Base-by-base conservation (phyloP, 1,284 basidiomycete genomes). In the Heterobasidion annosum region DNA sequence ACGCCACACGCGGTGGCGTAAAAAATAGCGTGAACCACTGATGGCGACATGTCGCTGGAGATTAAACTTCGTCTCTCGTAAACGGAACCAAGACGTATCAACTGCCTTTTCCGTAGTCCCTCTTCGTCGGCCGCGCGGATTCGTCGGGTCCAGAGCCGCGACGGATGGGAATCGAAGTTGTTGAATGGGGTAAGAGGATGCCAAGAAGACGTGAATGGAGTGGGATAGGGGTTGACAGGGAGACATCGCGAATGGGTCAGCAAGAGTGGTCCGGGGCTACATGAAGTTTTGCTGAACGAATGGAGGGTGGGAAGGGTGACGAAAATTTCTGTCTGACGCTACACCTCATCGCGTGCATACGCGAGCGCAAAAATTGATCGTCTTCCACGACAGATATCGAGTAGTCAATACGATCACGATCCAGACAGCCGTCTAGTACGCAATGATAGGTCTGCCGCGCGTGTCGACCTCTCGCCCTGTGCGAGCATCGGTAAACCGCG, bases 381-480 rank as follows among this genome's bases (percentile, higher is more conserved):
- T 10, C 37, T 40, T 7, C 37, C 37, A 40, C 37, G 37, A 40
- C 10, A 40, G 37, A 40, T n/a, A 40, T 40, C 37, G n/a, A 40
- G 37, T n/a, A 4, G 8, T n/a, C n/a, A 40, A 40, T 8, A 40
- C 2, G 7, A 40, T 40, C 12, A 12, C 37, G n/a, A 0, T 12
- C n/a, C 2, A 40, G 37, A 40, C 12, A 40, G 37, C n/a, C n/a
- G 54, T 34, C 74, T 64, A 82, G 52, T 79, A 71, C 48, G 75
- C 69, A 63, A 77, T 74, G 49, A 81, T 67, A 18, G 76, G 73
- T 50, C 78, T 69, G 50, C 81, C 81, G 35, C 73, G 68, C 61
- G 71, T 67, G 67, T 81, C 78, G 51, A 80, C 77, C 58, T 78
- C 72, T 52, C 65, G 70, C 13, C 78, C 78, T 25, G 74, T 78